These are phyloP conservation scores for Psophocarpus tetragonolobus DNA, from an alignment of 306 rosid species.

Conservation along the genomic window DNA sequence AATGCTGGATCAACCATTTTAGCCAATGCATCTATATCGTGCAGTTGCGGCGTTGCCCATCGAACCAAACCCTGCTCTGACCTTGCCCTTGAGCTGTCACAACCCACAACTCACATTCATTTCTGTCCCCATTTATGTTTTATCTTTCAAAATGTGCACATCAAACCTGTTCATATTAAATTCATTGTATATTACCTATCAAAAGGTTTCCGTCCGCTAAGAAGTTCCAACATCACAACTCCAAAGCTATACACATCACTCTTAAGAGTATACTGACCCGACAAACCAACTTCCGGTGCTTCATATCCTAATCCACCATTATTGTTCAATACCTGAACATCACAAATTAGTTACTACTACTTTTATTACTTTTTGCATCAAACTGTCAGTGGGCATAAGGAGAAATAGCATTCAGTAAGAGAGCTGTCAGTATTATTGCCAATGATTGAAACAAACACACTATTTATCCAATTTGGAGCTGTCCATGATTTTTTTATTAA, in stretches of 20 bases:
- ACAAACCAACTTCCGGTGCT: slow-evolving; percentile 86
- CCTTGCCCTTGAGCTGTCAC: slow-evolving; percentile 84
- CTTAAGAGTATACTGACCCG: slow-evolving; percentile 74
- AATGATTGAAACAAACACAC: background rate
- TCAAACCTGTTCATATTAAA: background rate
- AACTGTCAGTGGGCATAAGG: background rate
- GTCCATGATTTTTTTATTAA: background rate
- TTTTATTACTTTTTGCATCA: background rate
- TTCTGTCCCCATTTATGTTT: slow-evolving; percentile 2
- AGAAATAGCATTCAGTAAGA: slow-evolving; percentile 13
- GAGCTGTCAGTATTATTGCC: background rate
- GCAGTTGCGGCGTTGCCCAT: slow-evolving; percentile 99
- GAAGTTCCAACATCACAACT: slow-evolving; percentile 95
- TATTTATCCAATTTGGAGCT: background rate
- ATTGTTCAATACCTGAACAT: slow-evolving; percentile 65
- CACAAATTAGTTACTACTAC: slow-evolving; percentile 37
- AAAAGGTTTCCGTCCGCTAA: slow-evolving; percentile 89
- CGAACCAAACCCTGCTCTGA: slow-evolving; percentile 91
- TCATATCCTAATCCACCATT: slow-evolving; percentile 74
- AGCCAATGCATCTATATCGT: slow-evolving; percentile 91
- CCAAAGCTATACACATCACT: slow-evolving; percentile 96
- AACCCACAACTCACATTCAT: too few species aligned
- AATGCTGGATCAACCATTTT: slow-evolving; percentile 97
- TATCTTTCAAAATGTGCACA: background rate
- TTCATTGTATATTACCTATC: too few species aligned